phyloP scores from a whole-genome alignment of 805 yeast species.

The Ogataea haglerorum region DNA sequence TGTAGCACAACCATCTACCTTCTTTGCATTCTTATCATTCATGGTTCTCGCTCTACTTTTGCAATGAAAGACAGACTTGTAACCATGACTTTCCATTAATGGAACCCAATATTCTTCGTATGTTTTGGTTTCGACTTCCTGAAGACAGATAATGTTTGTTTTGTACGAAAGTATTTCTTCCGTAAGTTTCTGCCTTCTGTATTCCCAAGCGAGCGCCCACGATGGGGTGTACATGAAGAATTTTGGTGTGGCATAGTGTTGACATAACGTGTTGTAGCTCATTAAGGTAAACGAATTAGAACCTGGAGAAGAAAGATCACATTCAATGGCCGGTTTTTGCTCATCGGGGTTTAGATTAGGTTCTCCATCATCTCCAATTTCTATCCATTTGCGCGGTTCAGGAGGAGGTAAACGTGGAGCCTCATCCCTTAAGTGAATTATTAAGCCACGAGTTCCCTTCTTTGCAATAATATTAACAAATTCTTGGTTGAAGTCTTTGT shows the following conservation, averaged over 20 bases:
- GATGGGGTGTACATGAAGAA: conserved; percentile 94
- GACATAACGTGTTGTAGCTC: conserved; percentile 91
- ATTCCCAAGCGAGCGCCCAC: conserved; percentile 96
- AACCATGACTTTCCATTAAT: conserved; percentile 66
- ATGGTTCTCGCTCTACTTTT: conserved; percentile 92
- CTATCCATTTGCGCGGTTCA: conserved; percentile 78
- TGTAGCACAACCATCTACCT: conserved; percentile 98
- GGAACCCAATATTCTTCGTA: conserved; percentile 87
- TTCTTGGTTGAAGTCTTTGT: conserved; percentile 63
- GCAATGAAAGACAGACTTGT: conserved; percentile 76
- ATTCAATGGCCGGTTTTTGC: conserved; percentile 21
- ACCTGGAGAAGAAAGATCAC: conserved; percentile 29
- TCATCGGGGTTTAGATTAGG: conserved; percentile 32
- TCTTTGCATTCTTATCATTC: conserved; percentile 73
- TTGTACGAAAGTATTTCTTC: conserved; percentile 64
- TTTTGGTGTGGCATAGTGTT: conserved; percentile 88
- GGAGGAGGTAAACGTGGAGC: conserved; percentile 67
- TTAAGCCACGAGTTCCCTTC: conserved; percentile 80
- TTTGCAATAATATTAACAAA: conserved; percentile 67
- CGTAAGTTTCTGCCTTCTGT: conserved; percentile 71
- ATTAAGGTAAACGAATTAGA: conserved; percentile 63
- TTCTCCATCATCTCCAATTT: conserved; percentile 75
- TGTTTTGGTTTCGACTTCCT: conserved; percentile 89
- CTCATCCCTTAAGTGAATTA: conserved; percentile 76
- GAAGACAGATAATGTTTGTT: conserved; percentile 84